Base-by-base conservation (phyloP, 495 filamentous ascomycete species). In the Penicillium diatomitis region DNA sequence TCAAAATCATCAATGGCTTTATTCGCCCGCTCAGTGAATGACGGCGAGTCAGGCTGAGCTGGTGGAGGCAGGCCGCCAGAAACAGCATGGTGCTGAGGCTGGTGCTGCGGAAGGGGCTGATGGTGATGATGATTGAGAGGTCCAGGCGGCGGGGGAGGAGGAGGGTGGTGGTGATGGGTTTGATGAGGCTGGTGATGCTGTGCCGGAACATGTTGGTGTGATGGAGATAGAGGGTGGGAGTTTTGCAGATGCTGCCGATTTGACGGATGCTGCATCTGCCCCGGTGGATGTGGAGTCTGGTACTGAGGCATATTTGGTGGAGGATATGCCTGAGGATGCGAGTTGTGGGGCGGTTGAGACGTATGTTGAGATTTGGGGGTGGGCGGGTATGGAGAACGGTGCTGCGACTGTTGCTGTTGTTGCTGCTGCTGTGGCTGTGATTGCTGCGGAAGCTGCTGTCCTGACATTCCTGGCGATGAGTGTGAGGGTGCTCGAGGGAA, bases 1-100 rank as follows among this genome's bases (percentile, higher is more conserved):
- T 74, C 71, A 39, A 74, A 74, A 51, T 72, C 69, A 49, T 74
- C 71, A 44, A 74, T 71, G n/a, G 71, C 69, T 55, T 74, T 72
- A 56, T 71, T 69, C 8, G 71, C 71, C 38, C 71, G 61, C 11
- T 77, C 72, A 54, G 60, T 66, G 65, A 74, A 75, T 43, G 67
- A 71, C 5, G 64, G 60, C 37, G 51, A 47, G 29, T 79, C 65
- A 68, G 73, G 47, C 58, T 76, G 58, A 69, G 80, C 60, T 67
- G 72, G 49, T 67, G 73, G 46, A 72, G 70, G 54, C 65, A 66
- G 50, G 37, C 43, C 57, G 44, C 44, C 47, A 44, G 52, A 56
- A 30, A 46, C 32, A 44, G 52, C 51, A 28, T 55, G 61, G 7
- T 61, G 62, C 46, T 65, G 63, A 37, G 57, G 53, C 30, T 63